Evolutionary conservation across 2,329 filamentous ascomycete species (phyloP), one percentile per base, ranked within the genome.

Genomic region (Aspergillus viridinutans): DNA sequence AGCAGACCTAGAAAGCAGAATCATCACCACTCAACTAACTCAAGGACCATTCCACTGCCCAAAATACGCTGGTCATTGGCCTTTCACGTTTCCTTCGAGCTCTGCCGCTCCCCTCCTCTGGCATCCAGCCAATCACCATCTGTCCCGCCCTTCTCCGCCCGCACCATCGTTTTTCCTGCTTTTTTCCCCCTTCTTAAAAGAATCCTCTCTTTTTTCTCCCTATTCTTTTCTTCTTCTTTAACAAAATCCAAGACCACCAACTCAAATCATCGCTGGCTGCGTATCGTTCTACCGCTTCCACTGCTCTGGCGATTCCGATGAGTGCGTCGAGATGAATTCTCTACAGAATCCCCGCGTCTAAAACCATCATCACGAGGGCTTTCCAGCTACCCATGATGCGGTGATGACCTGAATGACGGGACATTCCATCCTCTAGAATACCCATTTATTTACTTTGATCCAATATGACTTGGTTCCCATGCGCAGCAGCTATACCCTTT

Each of bases 301-400:
- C 81, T 84, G 82, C 80, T 80, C 83, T 88, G 85, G 80, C 81
- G 84, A 87, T 80, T 88, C 84, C 84, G 84, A 84, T 83, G 82
- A 75, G 83, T 83, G 80, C 76, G 87, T 88, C 87, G 78, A 90
- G 87, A 90, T 76, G 69, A 79, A 81, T 69, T 59, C 69, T 47
- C 43, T 69, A 61, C 55, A 57, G 76, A 73, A 47, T 23, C n/a
- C 75, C 82, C 86, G 83, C 83, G 85, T 87, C 80, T 88, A 90
- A 90, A 90, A 90, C 88, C 87, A 87, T 90, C 83, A 83, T 85
- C 83, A 85, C 84, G 87, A 90, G 74, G 74, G 72, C 73, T 75
- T 60, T 61, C 62, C 52, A 29, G 50, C 66, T 70, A 69, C 74
- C 70, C 73, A 76, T 73, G 72, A 78, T 72, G 66, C 73, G 74